Conservation (phyloP, 2,329 filamentous ascomycete genomes). For the Monosporascus sp. region DNA sequence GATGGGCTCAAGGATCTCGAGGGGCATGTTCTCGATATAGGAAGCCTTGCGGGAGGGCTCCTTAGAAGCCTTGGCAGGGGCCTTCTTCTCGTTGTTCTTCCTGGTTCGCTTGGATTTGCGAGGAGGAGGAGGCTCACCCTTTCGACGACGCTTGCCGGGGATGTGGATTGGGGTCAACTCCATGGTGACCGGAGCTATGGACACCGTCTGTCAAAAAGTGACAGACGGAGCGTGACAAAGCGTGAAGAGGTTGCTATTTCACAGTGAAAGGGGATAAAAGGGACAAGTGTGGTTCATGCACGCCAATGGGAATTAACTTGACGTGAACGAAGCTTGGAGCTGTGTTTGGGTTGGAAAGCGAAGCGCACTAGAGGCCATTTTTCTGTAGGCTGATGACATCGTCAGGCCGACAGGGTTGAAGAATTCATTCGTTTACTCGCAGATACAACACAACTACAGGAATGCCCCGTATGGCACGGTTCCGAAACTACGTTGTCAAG, state of each 20-base stretch:
- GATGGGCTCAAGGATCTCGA: conserved; percentile 49
- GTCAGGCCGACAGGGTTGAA: neutral
- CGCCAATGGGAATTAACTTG: neutral
- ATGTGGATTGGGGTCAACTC: conserved; percentile 44
- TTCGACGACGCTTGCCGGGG: conserved; percentile 37
- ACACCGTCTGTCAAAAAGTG: neutral
- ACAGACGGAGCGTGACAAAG: conserved; percentile 4
- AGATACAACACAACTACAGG: neutral
- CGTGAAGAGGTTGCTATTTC: neutral
- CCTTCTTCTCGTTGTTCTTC: conserved; percentile 1
- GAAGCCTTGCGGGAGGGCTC: conserved; percentile 14
- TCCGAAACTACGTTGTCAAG: too few species aligned
- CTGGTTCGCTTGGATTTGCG: conserved; percentile 7
- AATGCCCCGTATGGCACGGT: too few species aligned
- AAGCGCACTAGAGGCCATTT: neutral
- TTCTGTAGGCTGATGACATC: neutral
- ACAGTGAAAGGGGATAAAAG: neutral
- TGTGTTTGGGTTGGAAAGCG: neutral
- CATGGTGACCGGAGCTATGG: conserved; percentile 25
- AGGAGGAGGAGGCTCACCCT: conserved; percentile 4
- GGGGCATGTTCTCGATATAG: conserved; percentile 34
- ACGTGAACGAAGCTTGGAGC: neutral
- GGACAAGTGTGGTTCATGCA: neutral
- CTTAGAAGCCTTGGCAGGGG: conserved; percentile 2
- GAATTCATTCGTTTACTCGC: neutral